Base-by-base conservation (phyloP, 441 rosid species). In the Iberis amara region DNA sequence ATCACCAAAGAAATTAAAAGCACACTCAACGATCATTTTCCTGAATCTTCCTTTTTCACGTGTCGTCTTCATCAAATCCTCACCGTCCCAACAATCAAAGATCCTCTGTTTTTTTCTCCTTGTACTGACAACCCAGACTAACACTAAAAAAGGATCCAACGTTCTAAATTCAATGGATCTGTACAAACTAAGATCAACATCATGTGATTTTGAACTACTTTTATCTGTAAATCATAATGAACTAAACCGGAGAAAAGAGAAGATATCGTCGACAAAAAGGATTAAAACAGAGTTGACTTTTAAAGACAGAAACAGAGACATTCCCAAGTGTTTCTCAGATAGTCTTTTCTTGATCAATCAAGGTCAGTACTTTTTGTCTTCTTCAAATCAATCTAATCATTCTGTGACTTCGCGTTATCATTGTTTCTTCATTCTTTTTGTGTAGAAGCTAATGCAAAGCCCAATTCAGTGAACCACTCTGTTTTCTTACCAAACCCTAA, bases 61-160 rank as follows among this genome's bases (percentile, higher is more conserved):
- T 66, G 71, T 66, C 71, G 71, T 66, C 71, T 66, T 66, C 49
- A 60, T 66, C 71, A 66, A 66, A 66, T 66, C 66, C 66, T 60
- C 66, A 59, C 65, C 66, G 71, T 59, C 71, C 65, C 71, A 66
- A 66, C 66, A 11, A 47, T 2, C 26, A 43, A 35, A 15, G 11
- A 56, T 55, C 57, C 62, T 47, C 68, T 55, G 62, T 64, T 64
- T 27, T 7, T 12, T 21, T 38, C 8, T 12, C 23, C 39, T 41
- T 38, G 43, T 23, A 46, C 26, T 47, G 57, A 46, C 70, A 59
- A 33, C 61, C 60, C 52, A 54, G 43, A 66, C 52, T 41, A 54
- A 54, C 62, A 67, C 66, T 60, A 3, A 21, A 26, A 38, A 53
- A 54, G 42, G 28, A 15, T 45, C 59, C 58, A 24, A 8, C 4